Evolutionary conservation across 2,329 filamentous ascomycete species (phyloP), one percentile per base, ranked within the genome.

Genomic region (Claviceps humidiphila): DNA sequence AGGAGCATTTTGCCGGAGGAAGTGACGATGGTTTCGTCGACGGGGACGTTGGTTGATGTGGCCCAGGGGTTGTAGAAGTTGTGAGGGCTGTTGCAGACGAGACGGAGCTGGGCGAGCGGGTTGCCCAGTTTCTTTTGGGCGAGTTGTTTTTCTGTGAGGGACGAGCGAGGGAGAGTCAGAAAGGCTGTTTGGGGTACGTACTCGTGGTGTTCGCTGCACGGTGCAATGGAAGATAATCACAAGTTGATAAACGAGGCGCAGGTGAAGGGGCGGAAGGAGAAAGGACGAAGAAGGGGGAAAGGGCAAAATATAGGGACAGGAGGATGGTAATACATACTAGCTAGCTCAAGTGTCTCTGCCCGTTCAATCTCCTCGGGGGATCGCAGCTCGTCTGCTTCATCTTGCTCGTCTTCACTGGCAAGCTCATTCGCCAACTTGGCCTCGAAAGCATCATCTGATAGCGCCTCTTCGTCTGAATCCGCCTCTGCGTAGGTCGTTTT

Each of bases 11-110:
- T 98, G 14, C 93, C 93, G 0, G 89, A 95, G 0, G 87, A 81
- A 0, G 85, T 91, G 38, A 98, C 80, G 5, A 98, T 78, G 1
- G 78, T 84, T 62, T 94, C 86, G 60, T 97, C 89, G 0, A 89
- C 71, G 0, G 77, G 71, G 0, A 76, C 66, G 5, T 77, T 76
- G 1, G 77, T 74, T 16, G 79, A 75, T 5, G 74, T 73, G 0
- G 78, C 74, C 79, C 91, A 97, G 0, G 93, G 91, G 64, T 89
- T 94, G 69, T 95, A 97, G 66, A 98, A 97, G 63, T 96, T 95
- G 68, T 96, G 90, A 0, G 93, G 93, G 0, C 83, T 88, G 66
- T 98, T 95, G 68, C 93, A 97, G 11, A 88, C 89, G 0, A 96
- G 77, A 0, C 93, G 85, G 3, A 95, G 80, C 64, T 98, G 93